These are phyloP conservation scores for Suhomyces emberorum DNA, from an alignment of 805 yeast species.

Conservation along the genomic window DNA sequence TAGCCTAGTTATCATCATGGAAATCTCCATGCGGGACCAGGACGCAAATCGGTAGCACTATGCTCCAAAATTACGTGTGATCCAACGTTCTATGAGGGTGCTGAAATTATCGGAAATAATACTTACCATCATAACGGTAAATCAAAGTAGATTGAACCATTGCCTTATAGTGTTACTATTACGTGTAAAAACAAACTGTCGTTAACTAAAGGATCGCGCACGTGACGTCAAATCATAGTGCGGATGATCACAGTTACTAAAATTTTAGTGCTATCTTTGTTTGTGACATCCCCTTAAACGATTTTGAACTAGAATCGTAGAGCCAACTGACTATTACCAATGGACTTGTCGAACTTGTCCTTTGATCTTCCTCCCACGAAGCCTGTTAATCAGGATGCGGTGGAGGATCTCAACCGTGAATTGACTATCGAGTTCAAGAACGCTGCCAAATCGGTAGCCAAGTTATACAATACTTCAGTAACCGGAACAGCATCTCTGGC, in stretches of 20 bases:
- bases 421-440: constrained; percentile 61
- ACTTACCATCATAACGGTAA: constrained; percentile 60
- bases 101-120: no score
- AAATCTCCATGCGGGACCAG: no score
- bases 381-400: constrained; percentile 46
- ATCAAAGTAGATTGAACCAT: constrained; percentile 70
- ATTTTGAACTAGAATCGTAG: background rate
- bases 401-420: constrained; percentile 48
- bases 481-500: constrained; percentile 10
- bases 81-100: no score
- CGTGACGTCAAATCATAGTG: background rate
- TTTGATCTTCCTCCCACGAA: constrained; percentile 51
- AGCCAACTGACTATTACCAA: constrained; percentile 12
- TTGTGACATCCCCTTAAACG: background rate
- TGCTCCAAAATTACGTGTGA: no score
- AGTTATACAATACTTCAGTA: constrained; percentile 31
- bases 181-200: no score
- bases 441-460: constrained; percentile 71
- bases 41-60: no score
- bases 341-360: constrained; percentile 66
- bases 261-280: background rate
- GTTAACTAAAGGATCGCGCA: no score
- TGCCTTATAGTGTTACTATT: no score
- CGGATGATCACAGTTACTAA: background rate
- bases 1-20: no score